Evolutionary conservation across 2,329 filamentous ascomycete species (phyloP).

Genomic region (Boeremia lycopersici): DNA sequence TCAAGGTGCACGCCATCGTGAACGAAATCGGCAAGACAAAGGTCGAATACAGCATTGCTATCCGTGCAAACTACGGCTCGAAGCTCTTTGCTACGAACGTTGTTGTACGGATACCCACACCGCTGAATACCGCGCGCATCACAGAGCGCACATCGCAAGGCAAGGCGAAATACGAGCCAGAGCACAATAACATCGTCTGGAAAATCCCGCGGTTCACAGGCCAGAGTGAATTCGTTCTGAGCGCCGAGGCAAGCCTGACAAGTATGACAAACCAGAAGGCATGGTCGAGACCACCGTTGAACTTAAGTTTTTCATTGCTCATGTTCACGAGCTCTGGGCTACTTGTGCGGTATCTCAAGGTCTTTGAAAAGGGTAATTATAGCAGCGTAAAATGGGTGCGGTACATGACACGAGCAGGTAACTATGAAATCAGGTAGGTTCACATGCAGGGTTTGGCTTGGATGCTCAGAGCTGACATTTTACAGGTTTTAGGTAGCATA

Average conservation of each 20-base stretch:
- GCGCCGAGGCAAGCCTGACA: slow-evolving; percentile 88
- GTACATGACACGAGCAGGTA: slow-evolving; percentile 97
- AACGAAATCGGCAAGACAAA: slow-evolving; percentile 97
- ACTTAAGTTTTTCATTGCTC: slow-evolving; percentile 86
- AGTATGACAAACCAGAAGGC: slow-evolving; percentile 98
- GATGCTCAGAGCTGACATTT: neutral
- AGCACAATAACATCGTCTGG: slow-evolving; percentile 98
- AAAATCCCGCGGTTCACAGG: slow-evolving; percentile 98
- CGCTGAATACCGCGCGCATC: slow-evolving; percentile 93
- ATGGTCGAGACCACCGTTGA: slow-evolving; percentile 92
- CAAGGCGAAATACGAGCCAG: slow-evolving; percentile 97
- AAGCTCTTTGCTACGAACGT: slow-evolving; percentile 99
- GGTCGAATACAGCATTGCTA: slow-evolving; percentile 97
- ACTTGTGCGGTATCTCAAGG: slow-evolving; percentile 92
- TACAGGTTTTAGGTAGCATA: slow-evolving; percentile 10
- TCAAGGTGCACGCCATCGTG: slow-evolving; percentile 98
- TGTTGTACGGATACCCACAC: slow-evolving; percentile 89
- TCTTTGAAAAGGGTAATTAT: slow-evolving; percentile 99
- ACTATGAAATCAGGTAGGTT: slow-evolving; percentile 87
- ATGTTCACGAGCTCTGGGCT: slow-evolving; percentile 98
- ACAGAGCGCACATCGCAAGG: slow-evolving; percentile 92
- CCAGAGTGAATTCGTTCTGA: slow-evolving; percentile 95
- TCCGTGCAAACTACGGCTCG: slow-evolving; percentile 93
- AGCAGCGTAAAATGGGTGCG: slow-evolving; percentile 98
- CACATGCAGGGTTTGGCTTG: neutral